Conservation (phyloP, 2,329 filamentous ascomycete species). For the Fonsecaea monophora region DNA sequence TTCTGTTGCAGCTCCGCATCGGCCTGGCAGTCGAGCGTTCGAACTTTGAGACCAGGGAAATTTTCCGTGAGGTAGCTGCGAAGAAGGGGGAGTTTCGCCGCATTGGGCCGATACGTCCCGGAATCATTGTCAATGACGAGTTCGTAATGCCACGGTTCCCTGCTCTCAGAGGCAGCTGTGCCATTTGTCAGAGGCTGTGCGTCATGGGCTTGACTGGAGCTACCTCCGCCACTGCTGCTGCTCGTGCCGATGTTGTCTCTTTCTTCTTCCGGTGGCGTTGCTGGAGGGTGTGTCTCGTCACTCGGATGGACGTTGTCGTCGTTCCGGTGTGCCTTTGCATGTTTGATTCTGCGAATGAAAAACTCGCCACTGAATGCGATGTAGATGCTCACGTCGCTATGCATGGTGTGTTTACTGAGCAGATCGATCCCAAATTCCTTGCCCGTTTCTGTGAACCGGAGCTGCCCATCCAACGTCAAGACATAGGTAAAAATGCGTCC, state of each 20-base stretch:
- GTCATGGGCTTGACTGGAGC: conserved; percentile 1
- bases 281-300: conserved; percentile 57
- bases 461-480: conserved; percentile 81
- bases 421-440: conserved; percentile 95
- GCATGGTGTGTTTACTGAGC: conserved; percentile 95
- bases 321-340: conserved; percentile 49
- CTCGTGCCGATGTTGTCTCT: conserved; percentile 41
- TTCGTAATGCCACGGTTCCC: conserved; percentile 71
- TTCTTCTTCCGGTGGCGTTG: conserved; percentile 50
- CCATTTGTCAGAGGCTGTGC: conserved; percentile 2
- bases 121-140: conserved; percentile 94
- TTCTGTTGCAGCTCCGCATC: conserved; percentile 74
- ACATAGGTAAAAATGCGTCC: conserved; percentile 91
- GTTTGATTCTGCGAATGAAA: conserved; percentile 75
- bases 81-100: conserved; percentile 73
- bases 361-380: conserved; percentile 94
- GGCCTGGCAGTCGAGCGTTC: conserved; percentile 73
- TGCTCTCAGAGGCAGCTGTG: conserved; percentile 34
- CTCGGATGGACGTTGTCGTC: conserved; percentile 27
- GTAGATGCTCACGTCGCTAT: conserved; percentile 88
- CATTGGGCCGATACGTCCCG: conserved; percentile 89
- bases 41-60: conserved; percentile 77
- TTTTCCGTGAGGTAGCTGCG: conserved; percentile 73
- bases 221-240: conserved; percentile 31
- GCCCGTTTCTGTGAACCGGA: conserved; percentile 93